phyloP scores from a whole-genome alignment of 441 rosid species.

The Dalechampia spathulata region DNA sequence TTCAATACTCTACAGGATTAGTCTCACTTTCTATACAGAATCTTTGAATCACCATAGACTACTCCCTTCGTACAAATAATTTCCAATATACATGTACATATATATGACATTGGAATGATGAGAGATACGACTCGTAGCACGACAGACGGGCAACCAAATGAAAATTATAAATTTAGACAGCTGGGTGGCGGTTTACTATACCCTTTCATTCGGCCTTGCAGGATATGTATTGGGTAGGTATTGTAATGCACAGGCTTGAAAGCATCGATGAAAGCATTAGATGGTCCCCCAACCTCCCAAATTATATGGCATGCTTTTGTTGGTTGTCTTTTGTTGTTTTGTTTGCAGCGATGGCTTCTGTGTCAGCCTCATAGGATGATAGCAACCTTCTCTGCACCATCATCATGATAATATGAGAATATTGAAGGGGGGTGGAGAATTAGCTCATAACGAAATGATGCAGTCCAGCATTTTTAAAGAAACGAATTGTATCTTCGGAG shows the following conservation, averaged over 20 bases:
- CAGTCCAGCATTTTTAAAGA: background rate
- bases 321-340: conserved; percentile 19
- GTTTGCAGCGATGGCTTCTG: conserved; percentile 28
- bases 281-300: conserved; percentile 9
- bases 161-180: background rate
- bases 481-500: background rate
- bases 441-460: background rate
- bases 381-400: conserved; percentile 73
- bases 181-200: conserved; percentile 11
- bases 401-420: conserved; percentile 9
- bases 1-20: conserved; percentile 18
- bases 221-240: background rate
- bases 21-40: conserved; percentile 19
- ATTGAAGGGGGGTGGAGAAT: background rate
- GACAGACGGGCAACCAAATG: background rate
- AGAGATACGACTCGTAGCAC: conserved; percentile 5
- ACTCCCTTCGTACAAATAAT: background rate
- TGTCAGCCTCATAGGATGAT: conserved; percentile 52
- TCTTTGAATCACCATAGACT: background rate
- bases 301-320: conserved; percentile 31
- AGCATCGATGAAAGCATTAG: background rate
- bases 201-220: background rate
- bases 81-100: conserved; percentile 17
- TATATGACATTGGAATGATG: conserved; percentile 8
- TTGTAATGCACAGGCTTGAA: background rate